Base-by-base conservation (phyloP, 805 yeast genomes). In the Yarrowia yakushimensis region DNA sequence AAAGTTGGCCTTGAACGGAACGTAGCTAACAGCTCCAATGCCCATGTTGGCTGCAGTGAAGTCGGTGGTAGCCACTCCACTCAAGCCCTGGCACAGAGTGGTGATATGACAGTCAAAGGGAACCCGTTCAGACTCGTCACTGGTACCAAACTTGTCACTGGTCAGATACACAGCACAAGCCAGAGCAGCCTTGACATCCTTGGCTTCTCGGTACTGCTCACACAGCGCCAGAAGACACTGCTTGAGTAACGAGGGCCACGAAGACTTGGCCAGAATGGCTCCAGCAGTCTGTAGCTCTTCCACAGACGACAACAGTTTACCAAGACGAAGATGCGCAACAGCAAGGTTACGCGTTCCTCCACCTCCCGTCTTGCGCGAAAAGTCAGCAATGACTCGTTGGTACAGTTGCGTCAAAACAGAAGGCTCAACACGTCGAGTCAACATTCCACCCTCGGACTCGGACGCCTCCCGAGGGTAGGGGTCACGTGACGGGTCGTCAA, bases 1-100 rank as follows among this genome's bases (percentile, higher is more conserved):
- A 41, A 68, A 68, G 8, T 62, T 54, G 10, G 64, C 64, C 39
- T 52, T 45, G 23, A 68, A 63, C 2, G 68, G 59, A 9, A 39
- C 36, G 15, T 39, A 39, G 18, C 48, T 55, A 17, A 55, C 46
- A 12, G 61, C 34, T n/a, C 59, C 63, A 30, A 39, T 43, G 9
- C 50, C 42, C 52, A 55, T 43, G 12, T 42, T 61, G 7, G 45
- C 39, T n/a, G 57, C 31, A 12, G 60, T 34, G 18, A 46, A 46
- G 33, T 45, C 33, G 0, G 31, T 41, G n/a, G 41, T n/a, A 10
- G 46, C n/a, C n/a, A 36, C 27, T 1, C 46, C 46, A 20, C 17
- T 15, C 13, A 52, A 13, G 6, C 31, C 46, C 15, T 28, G 25
- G 13, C 42, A 45, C 1, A 33, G 43, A 13, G 55, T 33, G 8